phyloP scores from a whole-genome alignment of 768 basidiomycete species.

The Podaxis sp. region DNA sequence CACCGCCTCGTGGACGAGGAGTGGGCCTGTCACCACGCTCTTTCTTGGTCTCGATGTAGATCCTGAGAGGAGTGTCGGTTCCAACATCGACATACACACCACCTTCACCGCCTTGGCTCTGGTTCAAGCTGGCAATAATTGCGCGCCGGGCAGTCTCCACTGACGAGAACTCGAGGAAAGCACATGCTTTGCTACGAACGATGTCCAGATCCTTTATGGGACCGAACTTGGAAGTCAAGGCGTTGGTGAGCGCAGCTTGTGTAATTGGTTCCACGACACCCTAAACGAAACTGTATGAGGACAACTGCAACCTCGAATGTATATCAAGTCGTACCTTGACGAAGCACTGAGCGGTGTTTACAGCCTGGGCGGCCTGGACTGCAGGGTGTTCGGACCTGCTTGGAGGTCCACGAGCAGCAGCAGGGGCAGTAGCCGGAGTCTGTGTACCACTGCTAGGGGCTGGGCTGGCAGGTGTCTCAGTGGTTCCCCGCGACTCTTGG shows the following conservation, averaged over 20 bases:
- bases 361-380: slow-evolving; percentile 50
- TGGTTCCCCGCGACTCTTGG: slow-evolving; percentile 70
- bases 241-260: slow-evolving; percentile 40
- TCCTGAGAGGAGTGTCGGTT: slow-evolving; percentile 47
- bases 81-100: slow-evolving; percentile 76
- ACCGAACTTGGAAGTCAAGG: slow-evolving; percentile 65
- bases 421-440: slow-evolving; percentile 24
- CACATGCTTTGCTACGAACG: slow-evolving; percentile 83
- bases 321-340: slow-evolving; percentile 63
- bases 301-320: neutral
- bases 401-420: slow-evolving; percentile 27
- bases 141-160: slow-evolving; percentile 84
- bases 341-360: slow-evolving; percentile 80
- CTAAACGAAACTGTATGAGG: slow-evolving; percentile 28
- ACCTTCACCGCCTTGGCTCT: slow-evolving; percentile 78
- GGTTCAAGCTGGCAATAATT: slow-evolving; percentile 67
- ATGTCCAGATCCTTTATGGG: slow-evolving; percentile 86
- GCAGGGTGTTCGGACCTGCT: slow-evolving; percentile 38
- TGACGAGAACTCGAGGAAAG: slow-evolving; percentile 84
- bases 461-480: slow-evolving; percentile 48
- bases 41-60: slow-evolving; percentile 86
- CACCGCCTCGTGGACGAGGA: slow-evolving; percentile 62
- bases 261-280: slow-evolving; percentile 69
- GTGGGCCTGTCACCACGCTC: slow-evolving; percentile 84
- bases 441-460: slow-evolving; percentile 36